A percentile compares a stretch with the other conserved stretches of the same genome.
Evolutionary conservation across 345 rosid species (phyloP).

Genomic region (Excoecaria agallocha): DNA sequence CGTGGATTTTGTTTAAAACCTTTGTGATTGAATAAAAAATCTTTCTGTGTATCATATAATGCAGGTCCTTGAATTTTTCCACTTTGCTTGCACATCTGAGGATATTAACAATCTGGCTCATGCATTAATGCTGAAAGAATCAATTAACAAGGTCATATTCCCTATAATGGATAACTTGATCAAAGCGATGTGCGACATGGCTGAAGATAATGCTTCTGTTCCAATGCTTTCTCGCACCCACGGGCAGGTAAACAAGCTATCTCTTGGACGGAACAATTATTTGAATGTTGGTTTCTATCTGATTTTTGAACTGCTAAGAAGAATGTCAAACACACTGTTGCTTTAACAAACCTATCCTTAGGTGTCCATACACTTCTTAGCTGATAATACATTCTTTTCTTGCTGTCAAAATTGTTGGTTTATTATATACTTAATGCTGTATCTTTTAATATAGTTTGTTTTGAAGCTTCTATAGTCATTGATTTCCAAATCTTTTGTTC

Average conservation of each 20-base stretch:
- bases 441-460: background rate
- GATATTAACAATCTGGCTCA: conserved; percentile 95
- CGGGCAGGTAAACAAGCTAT: conserved; percentile 67
- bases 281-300: background rate
- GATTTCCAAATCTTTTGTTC: conserved; percentile 2
- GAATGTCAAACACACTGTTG: background rate
- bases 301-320: background rate
- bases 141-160: conserved; percentile 53
- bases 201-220: conserved; percentile 60
- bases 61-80: conserved; percentile 94
- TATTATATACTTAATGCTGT: background rate
- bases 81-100: conserved; percentile 95
- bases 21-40: background rate
- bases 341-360: conserved; percentile 1
- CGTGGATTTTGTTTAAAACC: background rate
- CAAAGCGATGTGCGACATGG: conserved; percentile 50
- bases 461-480: background rate
- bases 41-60: conserved; percentile 1
- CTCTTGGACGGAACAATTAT: background rate
- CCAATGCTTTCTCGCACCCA: conserved; percentile 98
- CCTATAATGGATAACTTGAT: conserved; percentile 77
- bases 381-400: background rate
- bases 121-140: conserved; percentile 83
- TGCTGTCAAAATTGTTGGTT: conserved; percentile 8
- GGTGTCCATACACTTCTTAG: background rate